phyloP scores from a whole-genome alignment of 139 green algal species.

The Dunaliella primolecta region DNA sequence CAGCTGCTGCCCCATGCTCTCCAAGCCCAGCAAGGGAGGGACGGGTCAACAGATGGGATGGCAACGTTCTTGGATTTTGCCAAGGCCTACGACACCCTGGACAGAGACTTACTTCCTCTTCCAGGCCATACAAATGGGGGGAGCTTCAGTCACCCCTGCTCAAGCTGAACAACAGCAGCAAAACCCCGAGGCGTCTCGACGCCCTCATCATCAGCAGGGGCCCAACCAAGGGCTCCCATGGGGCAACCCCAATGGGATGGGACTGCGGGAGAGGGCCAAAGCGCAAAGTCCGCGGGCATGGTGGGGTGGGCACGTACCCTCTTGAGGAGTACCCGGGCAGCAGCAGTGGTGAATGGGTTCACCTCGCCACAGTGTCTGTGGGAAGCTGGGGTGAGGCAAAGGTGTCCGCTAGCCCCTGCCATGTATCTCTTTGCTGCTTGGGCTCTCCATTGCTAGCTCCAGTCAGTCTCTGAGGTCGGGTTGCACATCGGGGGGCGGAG shows the following conservation, averaged over 20 bases:
- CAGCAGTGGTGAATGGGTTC: not conserved
- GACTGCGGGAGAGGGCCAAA: not conserved
- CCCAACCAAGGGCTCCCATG: no score
- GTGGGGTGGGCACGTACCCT: not conserved
- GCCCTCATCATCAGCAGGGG: no score
- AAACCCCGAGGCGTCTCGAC: no score
- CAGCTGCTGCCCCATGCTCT: conserved; percentile 25
- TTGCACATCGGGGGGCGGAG: not conserved
- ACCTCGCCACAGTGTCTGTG: not conserved
- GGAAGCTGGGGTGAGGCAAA: not conserved
- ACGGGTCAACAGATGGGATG: not conserved
- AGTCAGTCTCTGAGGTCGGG: not conserved
- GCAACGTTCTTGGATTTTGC: conserved; percentile 18
- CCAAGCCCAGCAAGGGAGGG: not conserved
- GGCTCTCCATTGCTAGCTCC: not conserved
- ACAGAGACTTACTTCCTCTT: conserved; percentile 14
- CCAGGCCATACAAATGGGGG: not conserved
- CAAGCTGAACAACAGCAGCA: not conserved
- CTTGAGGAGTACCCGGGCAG: not conserved
- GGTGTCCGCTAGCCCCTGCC: not conserved
- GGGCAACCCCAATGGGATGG: not conserved
- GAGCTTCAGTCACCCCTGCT: not conserved
- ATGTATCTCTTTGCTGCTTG: not conserved
- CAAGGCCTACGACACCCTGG: conserved; percentile 36
- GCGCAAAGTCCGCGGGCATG: not conserved